phyloP scores from a whole-genome alignment of 2,329 filamentous ascomycete genomes.

The Exophiala xenobiotica region DNA sequence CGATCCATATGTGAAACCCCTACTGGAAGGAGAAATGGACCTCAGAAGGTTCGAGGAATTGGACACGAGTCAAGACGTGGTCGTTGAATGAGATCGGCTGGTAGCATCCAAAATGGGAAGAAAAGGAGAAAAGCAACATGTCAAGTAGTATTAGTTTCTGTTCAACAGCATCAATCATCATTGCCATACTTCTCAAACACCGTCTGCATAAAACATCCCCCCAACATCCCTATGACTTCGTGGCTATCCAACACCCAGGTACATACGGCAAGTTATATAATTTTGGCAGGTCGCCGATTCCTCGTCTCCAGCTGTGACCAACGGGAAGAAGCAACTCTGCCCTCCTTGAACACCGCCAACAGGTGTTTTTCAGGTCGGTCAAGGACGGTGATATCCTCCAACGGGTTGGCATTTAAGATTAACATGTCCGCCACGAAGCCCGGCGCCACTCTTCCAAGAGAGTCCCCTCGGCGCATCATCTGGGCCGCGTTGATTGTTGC shows the following conservation, averaged over 20 bases:
- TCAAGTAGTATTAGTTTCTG: too few species aligned
- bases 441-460: slow-evolving; percentile 51
- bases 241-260: too few species aligned
- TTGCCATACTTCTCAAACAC: slow-evolving; percentile 51
- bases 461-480: slow-evolving; percentile 48
- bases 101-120: too few species aligned
- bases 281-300: slow-evolving; percentile 15
- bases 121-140: too few species aligned
- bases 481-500: slow-evolving; percentile 55
- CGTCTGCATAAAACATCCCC: slow-evolving; percentile 47
- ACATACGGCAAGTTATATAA: too few species aligned
- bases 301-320: slow-evolving; percentile 18
- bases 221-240: slow-evolving; percentile 53
- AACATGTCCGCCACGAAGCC: slow-evolving; percentile 57
- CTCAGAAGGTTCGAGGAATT: slow-evolving; percentile 66
- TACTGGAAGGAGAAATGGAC: slow-evolving; percentile 67
- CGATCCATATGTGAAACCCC: slow-evolving; percentile 63
- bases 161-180: slow-evolving; percentile 35
- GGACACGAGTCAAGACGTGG: slow-evolving; percentile 46
- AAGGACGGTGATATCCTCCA: slow-evolving; percentile 56
- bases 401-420: slow-evolving; percentile 53
- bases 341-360: slow-evolving; percentile 56
- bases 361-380: slow-evolving; percentile 48
- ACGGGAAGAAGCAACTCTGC: slow-evolving; percentile 41
- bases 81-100: slow-evolving; percentile 15